Conservation (phyloP, 306 rosid species). For the Corylus avellana region DNA sequence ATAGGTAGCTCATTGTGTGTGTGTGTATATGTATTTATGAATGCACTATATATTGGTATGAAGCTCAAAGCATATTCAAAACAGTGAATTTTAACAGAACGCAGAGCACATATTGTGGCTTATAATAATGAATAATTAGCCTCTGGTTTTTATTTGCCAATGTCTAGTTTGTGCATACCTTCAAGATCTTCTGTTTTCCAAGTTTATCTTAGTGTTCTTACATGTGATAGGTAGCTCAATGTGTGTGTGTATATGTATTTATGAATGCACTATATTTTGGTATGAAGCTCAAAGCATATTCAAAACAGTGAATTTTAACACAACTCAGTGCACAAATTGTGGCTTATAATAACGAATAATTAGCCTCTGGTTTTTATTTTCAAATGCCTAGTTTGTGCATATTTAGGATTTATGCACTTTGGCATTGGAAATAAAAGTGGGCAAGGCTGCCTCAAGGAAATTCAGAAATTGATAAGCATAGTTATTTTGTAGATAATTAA, state of each 20-base stretch:
- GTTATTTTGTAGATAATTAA: neutral
- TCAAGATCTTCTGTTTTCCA: conserved; percentile 58
- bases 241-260: neutral
- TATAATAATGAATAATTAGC: neutral
- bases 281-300: neutral
- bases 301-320: neutral
- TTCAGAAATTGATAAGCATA: neutral
- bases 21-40: neutral
- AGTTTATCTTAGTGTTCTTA: neutral
- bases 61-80: neutral
- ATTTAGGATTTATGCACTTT: neutral
- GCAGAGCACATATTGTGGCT: neutral
- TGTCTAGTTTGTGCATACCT: conserved; percentile 29
- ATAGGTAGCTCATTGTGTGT: neutral
- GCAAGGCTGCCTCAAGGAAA: neutral
- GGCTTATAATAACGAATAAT: neutral
- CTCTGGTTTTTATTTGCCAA: neutral
- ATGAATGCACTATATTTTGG: neutral
- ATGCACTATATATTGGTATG: neutral
- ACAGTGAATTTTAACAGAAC: neutral
- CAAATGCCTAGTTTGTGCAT: too few relatives aligned
- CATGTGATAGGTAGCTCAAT: neutral
- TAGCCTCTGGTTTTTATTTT: neutral
- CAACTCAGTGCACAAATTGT: neutral
- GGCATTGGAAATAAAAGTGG: neutral